Evolutionary conservation across 352 stramenopile genomes (phyloP).

Genomic region (Peronospora farinosa): DNA sequence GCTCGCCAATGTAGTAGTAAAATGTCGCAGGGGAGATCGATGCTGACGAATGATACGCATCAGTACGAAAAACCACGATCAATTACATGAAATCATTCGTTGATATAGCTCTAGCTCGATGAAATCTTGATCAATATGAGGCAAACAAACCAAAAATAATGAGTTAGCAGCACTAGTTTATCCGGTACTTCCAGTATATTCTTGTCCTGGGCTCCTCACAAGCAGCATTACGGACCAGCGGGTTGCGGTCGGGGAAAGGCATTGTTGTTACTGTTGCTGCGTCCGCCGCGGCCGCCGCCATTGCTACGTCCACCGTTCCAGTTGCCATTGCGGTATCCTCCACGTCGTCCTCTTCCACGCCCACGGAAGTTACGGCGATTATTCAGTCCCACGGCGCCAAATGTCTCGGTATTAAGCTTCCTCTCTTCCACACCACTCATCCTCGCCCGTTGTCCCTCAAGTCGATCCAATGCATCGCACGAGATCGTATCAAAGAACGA

Average conservation of each 20-base stretch:
- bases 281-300: conserved; percentile 21
- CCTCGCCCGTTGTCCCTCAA: conserved; percentile 62
- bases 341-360: conserved; percentile 41
- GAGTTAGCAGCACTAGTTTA: conserved; percentile 7
- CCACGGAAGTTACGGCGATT: conserved; percentile 77
- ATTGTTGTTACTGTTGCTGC: conserved; percentile 22
- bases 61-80: too few relatives aligned
- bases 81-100: too few relatives aligned
- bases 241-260: conserved; percentile 19
- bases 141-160: neutral
- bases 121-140: too few relatives aligned
- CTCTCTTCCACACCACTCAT: conserved; percentile 73
- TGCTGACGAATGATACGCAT: too few relatives aligned
- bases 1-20: too few relatives aligned
- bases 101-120: too few relatives aligned
- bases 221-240: conserved; percentile 13
- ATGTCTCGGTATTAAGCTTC: conserved; percentile 86
- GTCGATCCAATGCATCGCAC: conserved; percentile 77
- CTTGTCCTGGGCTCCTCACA: neutral
- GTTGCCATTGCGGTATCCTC: conserved; percentile 30
- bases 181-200: conserved; percentile 6
- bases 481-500: conserved; percentile 89
- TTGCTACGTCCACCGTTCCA: conserved; percentile 32
- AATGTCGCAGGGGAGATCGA: too few relatives aligned
- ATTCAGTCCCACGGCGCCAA: conserved; percentile 79